Base-by-base conservation (phyloP, 768 basidiomycete species). In the Lactifluus pinguis region DNA sequence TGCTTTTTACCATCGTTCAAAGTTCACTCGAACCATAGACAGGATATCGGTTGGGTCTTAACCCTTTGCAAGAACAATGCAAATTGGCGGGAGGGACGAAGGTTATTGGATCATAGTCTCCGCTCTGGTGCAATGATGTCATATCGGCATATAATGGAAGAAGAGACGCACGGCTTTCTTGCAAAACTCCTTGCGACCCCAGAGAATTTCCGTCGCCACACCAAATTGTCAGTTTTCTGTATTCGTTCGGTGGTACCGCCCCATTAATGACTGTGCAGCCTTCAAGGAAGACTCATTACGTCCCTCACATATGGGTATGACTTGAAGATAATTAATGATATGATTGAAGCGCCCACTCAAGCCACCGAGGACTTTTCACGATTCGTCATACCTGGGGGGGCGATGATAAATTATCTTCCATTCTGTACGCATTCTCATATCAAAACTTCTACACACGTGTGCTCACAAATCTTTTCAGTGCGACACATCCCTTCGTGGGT, bases 261-360 rank as follows among this genome's bases (percentile, higher is more conserved):
- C 1, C 1, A 13, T 34, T 45, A 45, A 47, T 14, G 19, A 5
- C 34, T 11, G n/a, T 30, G 4, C 11, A 60, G 59, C 9, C 17
- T 60, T n/a, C 59, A 60, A 42, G 59, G 53, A 45, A 55, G 34
- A 15, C 25, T 60, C 2, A 6, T 60, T 15, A 55, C 55, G 53
- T 41, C 59, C 13, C 48, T 60, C 32, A 50, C 53, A 13, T 60
- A 55, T 29, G 59, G 59, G 21, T 60, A 60, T 34, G 53, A 60
- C 25, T 32, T 60, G 3, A 30, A 44, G 9, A 21, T 42, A 0
- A 32, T 32, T 6, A 41, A 55, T 30, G n/a, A 55, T 8, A 55
- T 60, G 14, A 19, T 60, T 17, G 21, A 5, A 8, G 10, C 48
- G 1, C 17, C 53, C 1, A 4, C 19, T 8, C 5, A 25, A 11